Base-by-base conservation (phyloP, 2,329 filamentous ascomycete genomes). In the Alternaria rosae region DNA sequence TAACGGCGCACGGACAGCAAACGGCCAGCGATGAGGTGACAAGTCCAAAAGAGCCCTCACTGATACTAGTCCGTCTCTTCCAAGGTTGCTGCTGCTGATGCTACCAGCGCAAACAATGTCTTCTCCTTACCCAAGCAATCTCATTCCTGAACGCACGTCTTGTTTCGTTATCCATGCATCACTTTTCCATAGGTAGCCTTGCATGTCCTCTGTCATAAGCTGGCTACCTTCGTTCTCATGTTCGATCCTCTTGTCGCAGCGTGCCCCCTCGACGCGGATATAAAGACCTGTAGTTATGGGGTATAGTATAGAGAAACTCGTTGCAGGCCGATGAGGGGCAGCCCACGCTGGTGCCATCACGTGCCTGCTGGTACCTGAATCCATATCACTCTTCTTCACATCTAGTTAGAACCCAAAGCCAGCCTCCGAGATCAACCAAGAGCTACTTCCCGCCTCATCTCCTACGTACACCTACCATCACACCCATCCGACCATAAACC, bases 371-470 rank as follows among this genome's bases (percentile, higher is more conserved):
- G n/a, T n/a, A 9, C 32, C 32, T 9, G 32, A n/a, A 35, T 35
- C 7, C 4, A 2, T n/a, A 0, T 35, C 7, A 0, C 15, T n/a
- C 32, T n/a, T 35, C 30, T n/a, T 35, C 1, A 35, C 32, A 8
- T 35, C 15, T 7, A n/a, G n/a, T 3, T 15, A 38, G 17, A 17
- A 10, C 15, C 15, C 0, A 17, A 38, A 1, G 0, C 32, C 32
- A 17, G 4, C 15, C 15, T 38, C 0, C 6, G 15, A 2, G 35
- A 38, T 17, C 15, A 38, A 17, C 15, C 4, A 38, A 0, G 8
- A 11, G 35, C 15, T 38, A 38, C 15, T 38, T 0, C n/a, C 8
- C 35, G 0, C 9, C n/a, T 38, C 5, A 3, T 9, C n/a, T 38
- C 35, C n/a, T 9, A 5, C 35, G 5, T 11, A 17, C n/a, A 38